Percentiles rank a stretch among this genome's conserved stretches.
Conservation (phyloP, 1,284 basidiomycete genomes). For the Trametes pubescens region DNA sequence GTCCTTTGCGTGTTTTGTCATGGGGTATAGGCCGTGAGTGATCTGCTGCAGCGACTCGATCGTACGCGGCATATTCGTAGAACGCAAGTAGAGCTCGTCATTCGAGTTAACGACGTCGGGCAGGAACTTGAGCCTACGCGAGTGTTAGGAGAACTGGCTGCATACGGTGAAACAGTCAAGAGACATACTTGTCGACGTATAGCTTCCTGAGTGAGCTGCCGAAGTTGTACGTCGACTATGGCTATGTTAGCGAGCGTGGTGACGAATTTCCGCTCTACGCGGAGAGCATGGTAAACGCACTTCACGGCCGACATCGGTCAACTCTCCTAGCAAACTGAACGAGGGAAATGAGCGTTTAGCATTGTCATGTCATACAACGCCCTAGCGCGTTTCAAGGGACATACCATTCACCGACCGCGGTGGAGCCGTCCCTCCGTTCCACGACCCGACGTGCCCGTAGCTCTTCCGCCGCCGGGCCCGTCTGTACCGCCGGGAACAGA, state of each 20-base stretch:
- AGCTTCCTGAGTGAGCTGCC: slow-evolving; percentile 69
- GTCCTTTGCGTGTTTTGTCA: slow-evolving; percentile 52
- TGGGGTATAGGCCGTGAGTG: slow-evolving; percentile 75
- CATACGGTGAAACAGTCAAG: not conserved
- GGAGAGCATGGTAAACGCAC: slow-evolving; percentile 45
- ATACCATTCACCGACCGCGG: slow-evolving; percentile 68
- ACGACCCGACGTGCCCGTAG: slow-evolving; percentile 52
- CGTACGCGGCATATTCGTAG: slow-evolving; percentile 81
- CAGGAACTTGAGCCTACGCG: slow-evolving; percentile 67
- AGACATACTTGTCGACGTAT: slow-evolving; percentile 72
- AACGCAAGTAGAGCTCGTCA: slow-evolving; percentile 69
- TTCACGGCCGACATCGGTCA: slow-evolving; percentile 80
- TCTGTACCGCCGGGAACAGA: slow-evolving; percentile 13
- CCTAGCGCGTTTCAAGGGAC: slow-evolving; percentile 32
- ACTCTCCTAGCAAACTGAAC: slow-evolving; percentile 74
- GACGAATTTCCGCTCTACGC: slow-evolving; percentile 13
- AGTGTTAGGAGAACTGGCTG: not conserved
- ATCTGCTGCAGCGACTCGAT: slow-evolving; percentile 81
- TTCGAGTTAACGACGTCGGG: slow-evolving; percentile 59
- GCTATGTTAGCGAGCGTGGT: not conserved
- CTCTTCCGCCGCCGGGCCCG: slow-evolving; percentile 23
- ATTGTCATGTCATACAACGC: too few relatives aligned
- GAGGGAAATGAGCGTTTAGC: not conserved
- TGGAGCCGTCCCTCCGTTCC: slow-evolving; percentile 64
- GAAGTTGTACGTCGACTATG: slow-evolving; percentile 72